Base-by-base conservation (phyloP, 2,329 filamentous ascomycete species). In the Raffaelea albimanens region DNA sequence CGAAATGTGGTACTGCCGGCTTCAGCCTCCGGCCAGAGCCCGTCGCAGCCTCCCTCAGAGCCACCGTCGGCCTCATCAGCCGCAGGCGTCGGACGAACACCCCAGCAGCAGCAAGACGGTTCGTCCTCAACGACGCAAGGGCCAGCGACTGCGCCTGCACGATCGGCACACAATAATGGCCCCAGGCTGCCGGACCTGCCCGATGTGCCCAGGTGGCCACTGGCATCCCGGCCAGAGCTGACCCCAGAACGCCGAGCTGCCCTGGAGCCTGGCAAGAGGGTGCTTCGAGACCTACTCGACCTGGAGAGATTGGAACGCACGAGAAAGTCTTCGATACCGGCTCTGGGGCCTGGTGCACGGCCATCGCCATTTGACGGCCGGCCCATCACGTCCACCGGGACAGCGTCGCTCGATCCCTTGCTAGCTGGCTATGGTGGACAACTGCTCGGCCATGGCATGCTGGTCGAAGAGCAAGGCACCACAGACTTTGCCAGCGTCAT, bases 401-500 rank as follows among this genome's bases (percentile, higher is more conserved):
- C 88, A 1, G 75, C 80, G 3, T 95, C 89, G 18, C 70, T 98
- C 38, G 93, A 98, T 59, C 79, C 80, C 50, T 72, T 95, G 18
- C 72, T 98, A 1, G 88, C 88, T 38, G 89, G 91, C 0, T 91
- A 97, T 67, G 78, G 83, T 4, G 93, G 93, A 0, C 71, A 97
- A 4, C 80, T 87, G 0, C 72, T 97, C 7, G 93, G 93, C 0
- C 87, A 80, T 18, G 86, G 82, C 1, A 61, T 97, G 1, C 67
- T 98, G 5, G 70, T 96, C 29, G 87, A 91, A 60, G 93, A 98
- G 59, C 84, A 82, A 49, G 91, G 91, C 0, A 95, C 91, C 1
- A 98, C 93, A 0, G 93, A 98, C 63, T 98, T 95, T 68, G 82
- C 87, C 0, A 87, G 90, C 2, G 79, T 87, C 22, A 68, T 97